phyloP scores from a whole-genome alignment of 1,284 basidiomycete genomes.

The Papiliotrema terrestris region DNA sequence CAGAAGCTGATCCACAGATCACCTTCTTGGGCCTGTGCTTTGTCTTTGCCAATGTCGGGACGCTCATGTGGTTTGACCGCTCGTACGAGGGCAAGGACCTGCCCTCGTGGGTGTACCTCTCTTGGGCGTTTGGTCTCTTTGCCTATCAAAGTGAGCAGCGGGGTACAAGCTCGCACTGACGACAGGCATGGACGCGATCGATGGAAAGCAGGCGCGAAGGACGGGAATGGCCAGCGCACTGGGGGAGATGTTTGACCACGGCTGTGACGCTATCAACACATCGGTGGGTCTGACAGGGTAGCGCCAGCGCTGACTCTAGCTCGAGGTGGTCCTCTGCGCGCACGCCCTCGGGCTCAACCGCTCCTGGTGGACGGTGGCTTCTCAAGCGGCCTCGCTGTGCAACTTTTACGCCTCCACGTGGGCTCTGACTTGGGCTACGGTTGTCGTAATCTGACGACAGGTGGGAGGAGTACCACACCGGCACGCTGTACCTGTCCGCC shows the following conservation, averaged over 20 bases:
- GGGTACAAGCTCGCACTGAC: neutral
- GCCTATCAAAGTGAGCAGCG: constrained; percentile 84
- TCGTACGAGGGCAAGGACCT: constrained; percentile 63
- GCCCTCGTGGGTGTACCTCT: constrained; percentile 81
- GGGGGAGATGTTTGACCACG: constrained; percentile 87
- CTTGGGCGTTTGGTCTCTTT: constrained; percentile 88
- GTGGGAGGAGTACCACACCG: constrained; percentile 98
- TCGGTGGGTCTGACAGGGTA: constrained; percentile 24
- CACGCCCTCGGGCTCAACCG: constrained; percentile 85
- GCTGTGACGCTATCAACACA: constrained; percentile 48
- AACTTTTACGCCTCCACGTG: constrained; percentile 77
- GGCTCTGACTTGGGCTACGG: constrained; percentile 7
- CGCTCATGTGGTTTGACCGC: constrained; percentile 77
- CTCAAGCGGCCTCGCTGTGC: constrained; percentile 77
- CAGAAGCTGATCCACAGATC: constrained; percentile 55
- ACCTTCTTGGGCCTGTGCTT: constrained; percentile 77
- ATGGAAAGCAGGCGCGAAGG: constrained; percentile 87
- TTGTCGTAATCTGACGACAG: constrained; percentile 49
- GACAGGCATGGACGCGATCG: constrained; percentile 48
- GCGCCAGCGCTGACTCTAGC: constrained; percentile 49
- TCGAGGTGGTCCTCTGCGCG: constrained; percentile 77
- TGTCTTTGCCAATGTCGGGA: constrained; percentile 78
- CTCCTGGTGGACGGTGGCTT: constrained; percentile 93
- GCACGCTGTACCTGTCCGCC: constrained; percentile 81
- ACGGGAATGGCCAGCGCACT: constrained; percentile 95